phyloP scores from a whole-genome alignment of 2,329 filamentous ascomycete genomes.

The Ceratocystis ficicola region DNA sequence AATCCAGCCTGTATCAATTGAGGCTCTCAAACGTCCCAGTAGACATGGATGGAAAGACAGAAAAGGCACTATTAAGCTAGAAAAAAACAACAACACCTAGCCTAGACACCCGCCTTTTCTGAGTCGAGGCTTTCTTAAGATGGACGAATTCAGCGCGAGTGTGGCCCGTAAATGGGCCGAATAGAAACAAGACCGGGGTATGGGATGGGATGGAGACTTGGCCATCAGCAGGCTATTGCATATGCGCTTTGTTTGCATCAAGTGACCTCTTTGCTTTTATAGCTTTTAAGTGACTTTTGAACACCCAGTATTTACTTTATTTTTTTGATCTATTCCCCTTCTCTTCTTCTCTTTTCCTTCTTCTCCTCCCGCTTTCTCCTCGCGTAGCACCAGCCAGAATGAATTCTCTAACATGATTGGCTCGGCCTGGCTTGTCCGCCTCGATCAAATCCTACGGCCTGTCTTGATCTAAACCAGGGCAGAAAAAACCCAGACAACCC shows the following conservation, averaged over 20 bases:
- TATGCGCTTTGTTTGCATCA: constrained; percentile 5
- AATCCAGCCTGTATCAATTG: too few relatives aligned
- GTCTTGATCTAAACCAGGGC: neutral
- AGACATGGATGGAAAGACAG: too few relatives aligned
- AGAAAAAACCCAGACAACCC: neutral
- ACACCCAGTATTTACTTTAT: neutral
- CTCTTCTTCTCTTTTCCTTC: neutral
- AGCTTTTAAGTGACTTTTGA: neutral
- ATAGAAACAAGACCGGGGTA: constrained; percentile 18
- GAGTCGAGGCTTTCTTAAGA: neutral
- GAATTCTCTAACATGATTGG: neutral
- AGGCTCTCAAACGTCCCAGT: too few relatives aligned
- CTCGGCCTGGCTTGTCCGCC: neutral
- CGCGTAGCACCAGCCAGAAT: neutral
- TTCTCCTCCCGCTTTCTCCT: neutral
- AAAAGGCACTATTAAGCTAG: too few relatives aligned
- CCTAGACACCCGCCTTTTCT: neutral
- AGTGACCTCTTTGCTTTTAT: neutral
- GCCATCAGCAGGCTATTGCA: constrained; percentile 1
- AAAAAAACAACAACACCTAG: too few relatives aligned
- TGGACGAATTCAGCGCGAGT: too few relatives aligned
- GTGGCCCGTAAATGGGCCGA: constrained; percentile 23
- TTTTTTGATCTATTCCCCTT: neutral
- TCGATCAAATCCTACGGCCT: neutral
- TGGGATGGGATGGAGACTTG: constrained; percentile 5